Conservation (phyloP, 116 monocot species). For the Zostera marina region DNA sequence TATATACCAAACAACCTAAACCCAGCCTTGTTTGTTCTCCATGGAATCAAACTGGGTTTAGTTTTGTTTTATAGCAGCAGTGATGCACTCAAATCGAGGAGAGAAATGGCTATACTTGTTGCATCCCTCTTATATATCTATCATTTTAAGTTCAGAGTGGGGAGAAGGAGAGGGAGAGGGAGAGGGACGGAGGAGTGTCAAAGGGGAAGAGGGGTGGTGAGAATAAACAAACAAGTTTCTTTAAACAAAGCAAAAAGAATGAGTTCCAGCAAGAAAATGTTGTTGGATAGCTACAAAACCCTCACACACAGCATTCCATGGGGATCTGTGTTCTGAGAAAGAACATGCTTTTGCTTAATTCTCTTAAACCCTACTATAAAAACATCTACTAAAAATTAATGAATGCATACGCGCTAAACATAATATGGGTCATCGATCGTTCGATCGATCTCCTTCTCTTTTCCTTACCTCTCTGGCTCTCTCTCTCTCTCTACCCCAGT, state of each 20-base stretch:
- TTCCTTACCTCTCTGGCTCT: neutral
- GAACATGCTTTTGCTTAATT: conserved; percentile 16
- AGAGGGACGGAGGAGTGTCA: neutral
- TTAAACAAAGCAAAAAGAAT: conserved; percentile 68
- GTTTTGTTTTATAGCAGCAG: conserved; percentile 8
- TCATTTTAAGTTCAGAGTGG: neutral
- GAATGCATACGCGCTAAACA: conserved; percentile 1
- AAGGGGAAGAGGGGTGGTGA: neutral
- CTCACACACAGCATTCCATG: conserved; percentile 22
- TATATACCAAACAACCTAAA: conserved; percentile 10
- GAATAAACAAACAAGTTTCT: conserved; percentile 17
- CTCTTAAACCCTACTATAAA: conserved; percentile 7
- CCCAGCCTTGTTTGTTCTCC: conserved; percentile 3
- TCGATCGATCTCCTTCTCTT: neutral
- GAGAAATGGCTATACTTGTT: neutral
- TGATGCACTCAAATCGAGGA: neutral
- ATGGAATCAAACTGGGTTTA: conserved; percentile 6
- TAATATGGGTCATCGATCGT: neutral
- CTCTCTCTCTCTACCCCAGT: neutral
- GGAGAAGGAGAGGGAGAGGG: neutral
- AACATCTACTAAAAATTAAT: neutral
- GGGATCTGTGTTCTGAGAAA: conserved; percentile 84
- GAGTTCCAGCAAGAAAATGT: conserved; percentile 43
- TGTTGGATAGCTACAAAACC: conserved; percentile 20
- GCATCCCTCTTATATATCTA: conserved; percentile 4